Evolutionary conservation across 2,329 filamentous ascomycete genomes (phyloP), one percentile per base, ranked within the genome.

Genomic region (Trichoderma endophyticum): DNA sequence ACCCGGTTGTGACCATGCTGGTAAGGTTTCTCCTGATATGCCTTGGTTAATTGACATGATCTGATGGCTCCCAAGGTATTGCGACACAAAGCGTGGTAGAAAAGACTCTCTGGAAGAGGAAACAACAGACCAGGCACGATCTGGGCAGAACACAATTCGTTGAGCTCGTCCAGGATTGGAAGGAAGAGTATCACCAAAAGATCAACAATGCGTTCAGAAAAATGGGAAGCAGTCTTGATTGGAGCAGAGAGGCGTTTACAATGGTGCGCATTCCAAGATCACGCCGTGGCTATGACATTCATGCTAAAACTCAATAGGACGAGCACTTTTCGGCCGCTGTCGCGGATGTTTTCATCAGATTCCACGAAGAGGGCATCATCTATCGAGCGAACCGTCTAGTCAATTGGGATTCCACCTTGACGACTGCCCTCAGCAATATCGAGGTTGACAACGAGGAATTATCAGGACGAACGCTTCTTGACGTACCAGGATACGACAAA

Each of bases 241-340:
- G 43, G 43, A 51, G 43, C 43, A 51, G 43, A 51, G 43, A 51
- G 43, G 43, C 43, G n/a, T 51, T 51, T 51, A 51, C 43, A 51
- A 51, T 51, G 43, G 43, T 51, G 18, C 43, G 1, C 2, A 48
- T 4, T 4, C 43, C n/a, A 48, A 21, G 6, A 21, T 48, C n/a
- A 1, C 18, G 3, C 9, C 1, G n/a, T 21, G n/a, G 3, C 2
- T 21, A n/a, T n/a, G 12, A 3, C 43, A 12, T 0, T 51, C 43
- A 51, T 1, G 43, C 43, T 51, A 51, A 51, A 1, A 8, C 18
- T 51, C 9, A 51, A 51, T 21, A 51, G 43, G 43, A 51, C 43
- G 43, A 51, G n/a, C 43, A 51, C 43, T 51, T 51, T 51, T 51
- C 43, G 21, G 4, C 43, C 4, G 43, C 43, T 21, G 43, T 51